Base-by-base conservation (phyloP, 2,329 filamentous ascomycete genomes). In the Chalaropsis thielavioides region DNA sequence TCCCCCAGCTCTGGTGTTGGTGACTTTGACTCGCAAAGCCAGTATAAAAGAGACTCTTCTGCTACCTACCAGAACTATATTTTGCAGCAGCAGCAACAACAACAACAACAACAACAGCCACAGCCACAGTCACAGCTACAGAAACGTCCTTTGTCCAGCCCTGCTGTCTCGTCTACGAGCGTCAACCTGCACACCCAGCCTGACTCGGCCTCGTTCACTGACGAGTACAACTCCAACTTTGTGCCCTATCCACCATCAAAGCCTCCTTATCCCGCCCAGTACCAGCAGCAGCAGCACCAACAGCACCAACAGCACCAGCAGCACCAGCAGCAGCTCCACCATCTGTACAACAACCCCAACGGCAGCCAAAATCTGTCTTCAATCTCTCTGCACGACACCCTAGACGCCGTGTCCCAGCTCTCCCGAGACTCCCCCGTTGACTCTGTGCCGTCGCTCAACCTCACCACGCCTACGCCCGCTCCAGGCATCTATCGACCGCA, bases 381-480 rank as follows among this genome's bases (percentile, higher is more conserved):
- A 3, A 40, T 43, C 13, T 46, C 63, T 24, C 54, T 68, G 44
- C 75, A 74, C 44, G 76, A 76, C 65, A 85, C 83, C 70, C 74
- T 81, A 35, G 83, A 86, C 72, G 84, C 83, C 4, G 73, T 83
- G 44, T 86, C 83, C 6, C 83, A 85, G 72, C 72, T 83, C 69
- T 86, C 84, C 71, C 79, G 81, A 76, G 84, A 86, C 67, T 85
- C 83, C 41, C 80, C 79, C 43, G 72, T 78, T 51, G 82, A 84
- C 68, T 66, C 62, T 22, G 27, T 67, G 8, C 58, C 75, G 76
- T 46, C 81, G 82, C 67, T 73, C 73, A 67, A 71, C 70, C 61
- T 73, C 67, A 31, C 56, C 70, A 71, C 40, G 64, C 68, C 54
- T 73, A 74, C 67, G 74, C 74, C 66, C 74, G 22, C 27, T 6